Evolutionary conservation across 2,329 filamentous ascomycete genomes (phyloP).

Genomic region (Talaromyces piceae): DNA sequence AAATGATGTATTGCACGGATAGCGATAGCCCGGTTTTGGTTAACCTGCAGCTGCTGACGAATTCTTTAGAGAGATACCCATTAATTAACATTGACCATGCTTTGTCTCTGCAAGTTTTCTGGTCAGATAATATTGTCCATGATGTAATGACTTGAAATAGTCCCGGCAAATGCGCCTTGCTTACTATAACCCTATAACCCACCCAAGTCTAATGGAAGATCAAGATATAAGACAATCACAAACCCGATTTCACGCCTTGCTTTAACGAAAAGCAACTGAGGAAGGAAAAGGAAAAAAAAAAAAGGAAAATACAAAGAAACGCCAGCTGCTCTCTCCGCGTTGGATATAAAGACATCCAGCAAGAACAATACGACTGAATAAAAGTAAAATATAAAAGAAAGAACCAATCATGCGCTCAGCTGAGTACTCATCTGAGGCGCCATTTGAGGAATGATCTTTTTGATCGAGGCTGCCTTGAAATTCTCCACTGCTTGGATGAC

Average conservation of each 20-base stretch:
- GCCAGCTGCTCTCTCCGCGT: too few species aligned
- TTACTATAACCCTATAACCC: background rate
- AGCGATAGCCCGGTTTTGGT: too few species aligned
- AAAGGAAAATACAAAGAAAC: background rate
- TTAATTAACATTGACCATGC: background rate
- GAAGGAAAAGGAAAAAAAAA: background rate
- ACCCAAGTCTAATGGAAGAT: background rate
- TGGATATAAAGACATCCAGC: background rate
- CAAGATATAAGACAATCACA: background rate
- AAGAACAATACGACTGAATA: too few species aligned
- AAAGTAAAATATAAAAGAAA: background rate
- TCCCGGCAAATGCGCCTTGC: background rate
- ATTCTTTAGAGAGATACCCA: conserved; percentile 2
- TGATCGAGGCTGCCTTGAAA: conserved; percentile 34
- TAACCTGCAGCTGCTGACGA: background rate
- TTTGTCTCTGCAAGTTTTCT: background rate
- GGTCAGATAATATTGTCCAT: background rate
- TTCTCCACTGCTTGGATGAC: conserved; percentile 36
- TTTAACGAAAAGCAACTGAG: background rate
- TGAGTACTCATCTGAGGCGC: conserved; percentile 30
- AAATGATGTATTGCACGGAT: too few species aligned
- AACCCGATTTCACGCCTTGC: background rate
- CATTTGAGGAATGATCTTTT: conserved; percentile 36
- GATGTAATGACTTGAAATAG: background rate
- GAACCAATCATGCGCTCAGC: background rate